Conservation (phyloP, 1,284 basidiomycete species). For the Bjerkandera adusta region DNA sequence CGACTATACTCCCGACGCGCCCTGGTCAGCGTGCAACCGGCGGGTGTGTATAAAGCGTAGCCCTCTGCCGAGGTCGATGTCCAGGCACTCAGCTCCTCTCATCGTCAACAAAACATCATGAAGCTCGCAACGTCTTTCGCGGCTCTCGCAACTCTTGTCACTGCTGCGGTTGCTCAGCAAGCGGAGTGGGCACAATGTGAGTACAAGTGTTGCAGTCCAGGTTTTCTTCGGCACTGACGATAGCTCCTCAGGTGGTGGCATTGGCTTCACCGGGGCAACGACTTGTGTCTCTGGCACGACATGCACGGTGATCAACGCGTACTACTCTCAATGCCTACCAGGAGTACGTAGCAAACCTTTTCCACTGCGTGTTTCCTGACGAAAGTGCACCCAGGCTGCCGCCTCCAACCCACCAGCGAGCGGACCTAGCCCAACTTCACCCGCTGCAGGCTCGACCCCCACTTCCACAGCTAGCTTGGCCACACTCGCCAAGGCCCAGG, state of each 20-base stretch:
- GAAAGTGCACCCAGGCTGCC: neutral
- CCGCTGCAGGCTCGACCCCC: constrained; percentile 5
- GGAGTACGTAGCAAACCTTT: neutral
- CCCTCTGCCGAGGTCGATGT: neutral
- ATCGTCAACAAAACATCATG: neutral
- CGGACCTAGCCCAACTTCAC: constrained; percentile 1
- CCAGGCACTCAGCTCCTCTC: neutral
- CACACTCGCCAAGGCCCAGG: constrained; percentile 39
- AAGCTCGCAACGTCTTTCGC: constrained; percentile 6
- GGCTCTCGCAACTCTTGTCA: neutral
- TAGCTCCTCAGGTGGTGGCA: constrained; percentile 29
- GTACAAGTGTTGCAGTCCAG: constrained; percentile 11
- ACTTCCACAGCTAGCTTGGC: constrained; percentile 25
- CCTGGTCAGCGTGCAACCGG: neutral
- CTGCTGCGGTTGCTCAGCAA: constrained; percentile 19
- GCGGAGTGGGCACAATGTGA: constrained; percentile 35
- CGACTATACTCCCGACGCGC: constrained; percentile 5
- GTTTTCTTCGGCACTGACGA: neutral
- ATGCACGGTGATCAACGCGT: constrained; percentile 27
- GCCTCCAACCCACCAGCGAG: neutral
- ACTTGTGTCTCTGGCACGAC: constrained; percentile 32
- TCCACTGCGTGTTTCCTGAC: neutral
- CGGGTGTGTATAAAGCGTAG: constrained; percentile 1
- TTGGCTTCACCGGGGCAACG: constrained; percentile 34
- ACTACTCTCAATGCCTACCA: constrained; percentile 35